A percentile compares a stretch with the other conserved stretches of the same genome.
Conservation (phyloP, 108 stramenopile genomes). For the Nitzschia palea region DNA sequence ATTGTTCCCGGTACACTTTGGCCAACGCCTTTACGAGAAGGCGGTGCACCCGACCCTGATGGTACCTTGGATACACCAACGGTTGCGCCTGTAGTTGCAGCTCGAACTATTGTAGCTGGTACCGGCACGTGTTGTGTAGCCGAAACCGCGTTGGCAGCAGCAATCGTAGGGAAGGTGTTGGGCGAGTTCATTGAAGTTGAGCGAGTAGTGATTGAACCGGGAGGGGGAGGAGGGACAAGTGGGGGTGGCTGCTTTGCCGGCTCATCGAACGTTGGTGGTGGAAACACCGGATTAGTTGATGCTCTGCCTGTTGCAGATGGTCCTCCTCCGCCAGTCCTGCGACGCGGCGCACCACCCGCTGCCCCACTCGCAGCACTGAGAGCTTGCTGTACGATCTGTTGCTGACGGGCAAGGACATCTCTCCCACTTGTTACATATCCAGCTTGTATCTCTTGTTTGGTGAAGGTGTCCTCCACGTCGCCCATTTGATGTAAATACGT, state of each 20-base stretch:
- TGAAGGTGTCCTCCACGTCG: constrained; percentile 92
- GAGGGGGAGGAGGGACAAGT: constrained; percentile 50
- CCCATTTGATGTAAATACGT: constrained; percentile 97
- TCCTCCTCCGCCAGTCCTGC: constrained; percentile 79
- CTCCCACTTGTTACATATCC: constrained; percentile 89
- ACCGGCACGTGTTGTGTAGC: constrained; percentile 3
- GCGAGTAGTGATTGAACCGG: constrained; percentile 34
- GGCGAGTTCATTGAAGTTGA: constrained; percentile 24
- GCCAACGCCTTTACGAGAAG: constrained; percentile 13
- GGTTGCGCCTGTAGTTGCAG: constrained; percentile 5
- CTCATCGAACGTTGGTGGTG: constrained; percentile 85
- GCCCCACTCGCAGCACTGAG: constrained; percentile 55
- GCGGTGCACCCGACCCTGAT: constrained; percentile 7
- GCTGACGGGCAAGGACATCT: constrained; percentile 82
- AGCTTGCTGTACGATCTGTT: constrained; percentile 79
- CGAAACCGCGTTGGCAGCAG: constrained; percentile 19
- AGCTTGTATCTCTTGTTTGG: constrained; percentile 93
- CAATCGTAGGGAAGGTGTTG: constrained; percentile 30
- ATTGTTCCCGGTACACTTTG: constrained; percentile 20
- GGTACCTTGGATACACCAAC: constrained; percentile 10
- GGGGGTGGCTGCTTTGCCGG: constrained; percentile 34
- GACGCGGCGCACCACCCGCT: constrained; percentile 45
- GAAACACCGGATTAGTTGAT: constrained; percentile 70
- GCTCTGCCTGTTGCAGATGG: constrained; percentile 81
- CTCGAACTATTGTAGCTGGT: constrained; percentile 1